A percentile compares a stretch with the other conserved stretches of the same genome.
phyloP scores from a whole-genome alignment of 2,329 filamentous ascomycete genomes.

The Dothideomycetidae sp. region DNA sequence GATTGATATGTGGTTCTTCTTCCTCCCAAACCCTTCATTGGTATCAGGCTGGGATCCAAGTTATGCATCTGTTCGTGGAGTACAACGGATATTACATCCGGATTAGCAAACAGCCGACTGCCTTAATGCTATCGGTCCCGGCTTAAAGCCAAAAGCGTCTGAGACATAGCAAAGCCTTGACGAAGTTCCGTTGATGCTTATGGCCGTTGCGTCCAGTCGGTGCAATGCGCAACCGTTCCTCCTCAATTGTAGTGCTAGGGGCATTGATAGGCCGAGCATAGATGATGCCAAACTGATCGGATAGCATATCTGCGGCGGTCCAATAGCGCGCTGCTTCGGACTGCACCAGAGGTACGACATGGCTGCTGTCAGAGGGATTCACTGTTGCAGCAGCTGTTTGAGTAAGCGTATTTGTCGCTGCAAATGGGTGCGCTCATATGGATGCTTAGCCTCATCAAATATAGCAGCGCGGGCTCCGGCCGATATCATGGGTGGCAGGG shows the following conservation, averaged over 20 bases:
- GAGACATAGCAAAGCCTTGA: conserved; percentile 70
- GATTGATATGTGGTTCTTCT: no score
- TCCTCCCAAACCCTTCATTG: no score
- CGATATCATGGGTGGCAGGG: conserved; percentile 90
- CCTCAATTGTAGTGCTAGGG: conserved; percentile 92
- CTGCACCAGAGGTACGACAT: conserved; percentile 88
- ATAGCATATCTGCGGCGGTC: conserved; percentile 77
- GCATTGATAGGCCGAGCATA: conserved; percentile 99
- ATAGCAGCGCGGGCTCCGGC: conserved; percentile 83
- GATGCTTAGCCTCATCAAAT: conserved; percentile 77
- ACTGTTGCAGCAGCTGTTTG: conserved; percentile 63
- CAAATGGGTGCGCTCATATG: conserved; percentile 78
- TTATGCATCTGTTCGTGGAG: no score
- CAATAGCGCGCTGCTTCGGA: conserved; percentile 90
- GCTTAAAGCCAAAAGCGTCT: no score
- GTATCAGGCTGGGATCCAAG: no score
- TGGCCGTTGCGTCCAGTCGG: conserved; percentile 85
- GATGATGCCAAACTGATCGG: conserved; percentile 80
- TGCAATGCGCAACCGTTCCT: conserved; percentile 90
- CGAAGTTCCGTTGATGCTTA: conserved; percentile 72
- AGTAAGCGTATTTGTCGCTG: conserved; percentile 93
- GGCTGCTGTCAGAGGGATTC: conserved; percentile 86
- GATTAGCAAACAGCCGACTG: no score
- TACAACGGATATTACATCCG: no score
- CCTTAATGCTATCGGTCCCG: no score